Evolutionary conservation across 495 filamentous ascomycete genomes (phyloP), one percentile per base, ranked within the genome.

Genomic region (Chaetomium cochliodes): DNA sequence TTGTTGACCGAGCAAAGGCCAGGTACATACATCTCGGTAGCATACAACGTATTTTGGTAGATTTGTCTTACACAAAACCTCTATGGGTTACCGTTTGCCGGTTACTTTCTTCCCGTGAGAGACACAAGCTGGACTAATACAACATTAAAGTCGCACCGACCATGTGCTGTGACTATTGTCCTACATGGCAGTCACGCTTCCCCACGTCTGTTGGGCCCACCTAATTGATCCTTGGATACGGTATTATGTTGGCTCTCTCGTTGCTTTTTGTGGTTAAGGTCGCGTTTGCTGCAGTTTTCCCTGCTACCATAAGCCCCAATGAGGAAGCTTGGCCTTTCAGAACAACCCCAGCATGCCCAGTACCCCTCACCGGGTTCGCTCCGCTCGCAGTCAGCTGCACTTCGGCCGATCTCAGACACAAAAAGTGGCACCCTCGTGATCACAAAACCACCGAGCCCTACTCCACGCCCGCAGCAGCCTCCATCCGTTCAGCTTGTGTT

Each of bases 371-470:
- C 41, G 6, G 15, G 15, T 44, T 44, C 41, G 22, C n/a, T 47
- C 44, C 44, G 7, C 44, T 9, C 44, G n/a, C 44, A 20, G 44
- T 47, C n/a, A 51, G 49, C 49, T 51, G 49, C 49, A 26, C 49
- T 26, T 51, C 49, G 49, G 49, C 49, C 49, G 49, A 51, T 51
- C 49, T 51, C 22, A 25, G 23, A 51, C 49, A n/a, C 22, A 13
- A 20, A 20, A 13, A 26, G n/a, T 25, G 49, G 18, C 22, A 16
- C 49, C 49, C 49, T 25, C 41, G 49, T 51, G 49, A 51, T 23
- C 9, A 26, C 49, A 18, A 47, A 23, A 51, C 25, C 22, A 26
- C 16, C 41, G 15, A 18, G 15, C 11, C 41, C 41, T 9, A 16
- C 41, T 26, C 49, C n/a, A 20, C 20, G 47, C 33, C 33, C 33